Conservation (phyloP, 2,329 filamentous ascomycete species). For the Thelonectria rubi region DNA sequence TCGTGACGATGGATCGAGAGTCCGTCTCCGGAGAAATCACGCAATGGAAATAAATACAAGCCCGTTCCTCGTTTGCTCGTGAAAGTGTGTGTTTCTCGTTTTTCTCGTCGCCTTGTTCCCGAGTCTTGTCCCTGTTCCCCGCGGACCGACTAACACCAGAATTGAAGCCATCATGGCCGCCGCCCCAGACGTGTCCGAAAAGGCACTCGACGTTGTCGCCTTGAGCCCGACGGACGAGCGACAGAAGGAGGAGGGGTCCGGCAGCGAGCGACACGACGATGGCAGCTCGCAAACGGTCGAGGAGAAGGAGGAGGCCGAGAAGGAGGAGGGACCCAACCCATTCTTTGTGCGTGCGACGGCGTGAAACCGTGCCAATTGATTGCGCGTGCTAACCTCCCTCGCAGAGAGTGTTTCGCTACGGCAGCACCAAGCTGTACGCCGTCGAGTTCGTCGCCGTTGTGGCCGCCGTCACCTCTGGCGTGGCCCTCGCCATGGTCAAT, state of each 20-base stretch:
- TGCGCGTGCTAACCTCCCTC: background rate
- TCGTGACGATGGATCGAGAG: background rate
- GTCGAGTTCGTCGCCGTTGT: conserved; percentile 37
- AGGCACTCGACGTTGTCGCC: background rate
- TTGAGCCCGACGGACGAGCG: background rate
- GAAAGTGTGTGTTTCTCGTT: too few species aligned
- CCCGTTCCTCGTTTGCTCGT: background rate
- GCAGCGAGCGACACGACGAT: background rate
- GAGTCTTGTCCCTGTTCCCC: background rate
- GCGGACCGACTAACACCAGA: background rate
- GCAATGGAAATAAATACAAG: background rate
- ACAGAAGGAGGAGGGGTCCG: background rate
- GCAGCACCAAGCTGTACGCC: conserved; percentile 32
- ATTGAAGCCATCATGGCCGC: conserved; percentile 14
- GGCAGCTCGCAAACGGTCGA: background rate
- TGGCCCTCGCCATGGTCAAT: conserved; percentile 43
- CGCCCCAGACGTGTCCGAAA: conserved; percentile 9
- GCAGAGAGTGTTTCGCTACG: conserved; percentile 42
- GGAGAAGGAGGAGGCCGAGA: background rate
- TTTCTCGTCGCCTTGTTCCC: background rate
- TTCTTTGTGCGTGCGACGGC: background rate
- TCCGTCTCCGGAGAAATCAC: background rate
- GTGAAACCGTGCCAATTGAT: background rate
- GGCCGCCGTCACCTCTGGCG: conserved; percentile 40
- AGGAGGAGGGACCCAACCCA: conserved; percentile 2